Percentiles rank a stretch among this genome's conserved stretches.
These are phyloP conservation scores for Anthracocystis walkeri DNA, from an alignment of 1,284 basidiomycete species.

Conservation along the genomic window DNA sequence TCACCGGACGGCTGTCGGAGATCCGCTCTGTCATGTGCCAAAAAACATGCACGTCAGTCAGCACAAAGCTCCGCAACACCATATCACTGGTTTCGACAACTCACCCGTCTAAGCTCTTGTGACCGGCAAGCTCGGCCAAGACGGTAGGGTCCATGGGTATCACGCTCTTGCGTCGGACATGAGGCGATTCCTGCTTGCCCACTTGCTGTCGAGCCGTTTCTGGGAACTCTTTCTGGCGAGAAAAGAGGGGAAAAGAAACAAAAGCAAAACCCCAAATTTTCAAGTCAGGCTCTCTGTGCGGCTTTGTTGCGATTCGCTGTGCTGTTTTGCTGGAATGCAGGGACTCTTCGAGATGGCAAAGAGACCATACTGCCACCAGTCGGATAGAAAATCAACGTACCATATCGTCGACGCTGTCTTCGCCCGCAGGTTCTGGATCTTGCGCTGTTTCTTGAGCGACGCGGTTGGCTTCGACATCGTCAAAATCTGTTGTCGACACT, in stretches of 20 bases:
- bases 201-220: constrained; percentile 54
- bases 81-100: background rate
- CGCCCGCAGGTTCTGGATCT: constrained; percentile 20
- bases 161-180: constrained; percentile 68
- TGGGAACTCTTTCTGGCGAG: constrained; percentile 49
- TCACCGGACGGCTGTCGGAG: constrained; percentile 34
- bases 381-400: constrained; percentile 50
- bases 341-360: too few relatives aligned
- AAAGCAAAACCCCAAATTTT: background rate
- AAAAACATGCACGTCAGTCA: background rate
- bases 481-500: constrained; percentile 62
- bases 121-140: constrained; percentile 69
- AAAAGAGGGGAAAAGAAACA: constrained; percentile 1
- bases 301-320: background rate
- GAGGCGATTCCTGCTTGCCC: constrained; percentile 52
- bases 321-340: background rate
- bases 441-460: constrained; percentile 39
- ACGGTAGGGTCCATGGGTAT: constrained; percentile 70
- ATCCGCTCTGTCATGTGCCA: constrained; percentile 11
- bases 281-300: constrained; percentile 15
- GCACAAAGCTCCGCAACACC: background rate
- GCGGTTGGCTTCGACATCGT: constrained; percentile 56
- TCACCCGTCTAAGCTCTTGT: constrained; percentile 64
- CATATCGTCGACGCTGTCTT: constrained; percentile 55
- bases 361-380: too few relatives aligned